Percentiles rank a stretch among this genome's conserved stretches.
phyloP scores from a whole-genome alignment of 495 filamentous ascomycete genomes.

The Tirmania nivea region DNA sequence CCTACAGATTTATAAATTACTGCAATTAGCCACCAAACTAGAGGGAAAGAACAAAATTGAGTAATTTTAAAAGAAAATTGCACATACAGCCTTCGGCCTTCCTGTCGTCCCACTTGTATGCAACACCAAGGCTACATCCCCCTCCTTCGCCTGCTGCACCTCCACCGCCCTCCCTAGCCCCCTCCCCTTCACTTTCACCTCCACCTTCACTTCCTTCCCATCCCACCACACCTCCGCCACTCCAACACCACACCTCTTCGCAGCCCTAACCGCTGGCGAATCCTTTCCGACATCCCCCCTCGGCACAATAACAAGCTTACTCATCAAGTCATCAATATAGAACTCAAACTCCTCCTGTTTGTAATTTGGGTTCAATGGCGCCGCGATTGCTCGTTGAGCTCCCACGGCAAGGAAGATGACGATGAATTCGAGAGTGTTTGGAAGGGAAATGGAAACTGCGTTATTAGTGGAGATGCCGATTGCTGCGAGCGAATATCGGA shows the following conservation, averaged over 20 bases:
- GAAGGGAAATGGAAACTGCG: conserved; percentile 53
- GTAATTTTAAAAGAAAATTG: not conserved
- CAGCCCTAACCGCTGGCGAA: conserved; percentile 49
- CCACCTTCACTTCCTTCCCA: conserved; percentile 41
- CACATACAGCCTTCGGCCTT: conserved; percentile 47
- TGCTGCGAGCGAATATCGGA: conserved; percentile 49
- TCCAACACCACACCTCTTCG: conserved; percentile 49
- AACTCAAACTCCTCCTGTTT: conserved; percentile 78
- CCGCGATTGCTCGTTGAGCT: conserved; percentile 58
- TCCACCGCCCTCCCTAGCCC: conserved; percentile 18
- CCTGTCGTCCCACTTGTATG: conserved; percentile 68
- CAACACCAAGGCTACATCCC: conserved; percentile 48
- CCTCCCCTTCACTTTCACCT: conserved; percentile 40
- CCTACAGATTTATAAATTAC: conserved; percentile 16
- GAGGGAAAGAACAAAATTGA: no score
- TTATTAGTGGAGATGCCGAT: conserved; percentile 40
- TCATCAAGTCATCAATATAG: conserved; percentile 66
- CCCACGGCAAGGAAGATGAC: conserved; percentile 57
- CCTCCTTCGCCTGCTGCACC: conserved; percentile 35
- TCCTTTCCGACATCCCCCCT: conserved; percentile 38
- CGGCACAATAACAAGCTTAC: conserved; percentile 50
- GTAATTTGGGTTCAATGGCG: conserved; percentile 62
- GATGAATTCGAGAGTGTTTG: conserved; percentile 65
- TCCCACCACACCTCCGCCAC: conserved; percentile 69
- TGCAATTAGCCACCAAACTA: no score